phyloP scores from a whole-genome alignment of 768 basidiomycete genomes.

The Favolaschia claudopus region DNA sequence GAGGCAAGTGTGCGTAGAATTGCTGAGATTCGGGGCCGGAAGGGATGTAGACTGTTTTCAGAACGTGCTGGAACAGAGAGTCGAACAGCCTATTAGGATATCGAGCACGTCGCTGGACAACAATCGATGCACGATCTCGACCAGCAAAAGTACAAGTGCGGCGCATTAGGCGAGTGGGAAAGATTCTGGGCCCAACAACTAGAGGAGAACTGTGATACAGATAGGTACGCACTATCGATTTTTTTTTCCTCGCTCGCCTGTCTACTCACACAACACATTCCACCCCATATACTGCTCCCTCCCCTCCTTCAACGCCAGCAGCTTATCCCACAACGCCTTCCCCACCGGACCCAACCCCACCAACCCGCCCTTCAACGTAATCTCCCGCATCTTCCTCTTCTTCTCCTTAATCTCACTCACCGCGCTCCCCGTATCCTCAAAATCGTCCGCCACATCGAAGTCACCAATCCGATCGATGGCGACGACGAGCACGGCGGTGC shows the following conservation, averaged over 20 bases:
- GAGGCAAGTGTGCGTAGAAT: no score
- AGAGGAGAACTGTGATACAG: no score
- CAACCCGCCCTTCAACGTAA: neutral
- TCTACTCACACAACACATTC: constrained; percentile 51
- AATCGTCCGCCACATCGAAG: constrained; percentile 38
- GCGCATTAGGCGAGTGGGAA: no score
- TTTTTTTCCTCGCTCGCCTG: neutral
- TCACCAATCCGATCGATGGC: constrained; percentile 66
- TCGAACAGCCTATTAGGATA: no score
- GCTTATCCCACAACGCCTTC: constrained; percentile 64
- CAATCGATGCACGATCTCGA: no score
- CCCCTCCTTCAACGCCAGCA: constrained; percentile 80
- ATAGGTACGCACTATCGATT: no score
- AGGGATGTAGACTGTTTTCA: no score
- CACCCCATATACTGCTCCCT: constrained; percentile 67
- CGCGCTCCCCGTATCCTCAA: constrained; percentile 35
- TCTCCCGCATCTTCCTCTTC: constrained; percentile 51
- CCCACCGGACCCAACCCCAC: constrained; percentile 62
- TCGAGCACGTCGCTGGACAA: no score
- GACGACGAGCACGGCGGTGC: constrained; percentile 77
- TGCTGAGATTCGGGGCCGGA: no score
- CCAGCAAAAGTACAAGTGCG: no score
- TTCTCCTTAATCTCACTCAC: constrained; percentile 50
- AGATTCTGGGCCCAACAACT: no score
- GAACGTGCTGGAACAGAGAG: no score